These are phyloP conservation scores for Heterobasidion occidentale DNA, from an alignment of 1,284 basidiomycete species.

Conservation along the genomic window DNA sequence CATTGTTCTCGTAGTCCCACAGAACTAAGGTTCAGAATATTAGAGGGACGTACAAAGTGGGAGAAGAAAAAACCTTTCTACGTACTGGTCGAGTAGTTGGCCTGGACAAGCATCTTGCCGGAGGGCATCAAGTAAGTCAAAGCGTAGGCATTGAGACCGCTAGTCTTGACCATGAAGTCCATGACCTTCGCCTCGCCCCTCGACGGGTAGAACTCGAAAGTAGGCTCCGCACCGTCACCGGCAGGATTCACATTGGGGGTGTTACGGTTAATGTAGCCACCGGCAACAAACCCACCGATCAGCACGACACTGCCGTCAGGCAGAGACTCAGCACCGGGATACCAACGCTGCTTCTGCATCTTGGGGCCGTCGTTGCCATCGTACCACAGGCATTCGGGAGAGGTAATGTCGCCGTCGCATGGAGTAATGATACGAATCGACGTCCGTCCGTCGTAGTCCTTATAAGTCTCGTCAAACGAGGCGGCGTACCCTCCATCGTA, in stretches of 20 bases:
- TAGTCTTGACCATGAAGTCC: constrained; percentile 74
- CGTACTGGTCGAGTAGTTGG: constrained; percentile 72
- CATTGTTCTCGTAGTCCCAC: constrained; percentile 54
- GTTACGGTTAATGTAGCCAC: constrained; percentile 86
- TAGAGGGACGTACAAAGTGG: neutral
- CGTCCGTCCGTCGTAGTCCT: constrained; percentile 59
- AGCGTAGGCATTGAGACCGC: constrained; percentile 87
- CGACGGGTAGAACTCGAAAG: constrained; percentile 81
- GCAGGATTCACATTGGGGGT: constrained; percentile 63
- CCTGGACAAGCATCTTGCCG: constrained; percentile 80
- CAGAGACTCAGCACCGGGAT: constrained; percentile 76
- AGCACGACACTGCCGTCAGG: constrained; percentile 63
- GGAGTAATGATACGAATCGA: constrained; percentile 73
- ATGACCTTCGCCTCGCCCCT: constrained; percentile 50
- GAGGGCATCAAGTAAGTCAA: constrained; percentile 82
- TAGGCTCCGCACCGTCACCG: constrained; percentile 61
- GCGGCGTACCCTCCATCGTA: constrained; percentile 33
- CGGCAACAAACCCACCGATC: constrained; percentile 78
- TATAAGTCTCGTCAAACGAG: constrained; percentile 49
- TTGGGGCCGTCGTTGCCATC: constrained; percentile 61
- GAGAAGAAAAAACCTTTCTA: constrained; percentile 9
- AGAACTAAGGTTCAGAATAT: constrained; percentile 33
- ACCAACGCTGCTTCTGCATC: constrained; percentile 82
- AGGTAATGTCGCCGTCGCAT: constrained; percentile 50
- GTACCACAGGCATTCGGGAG: constrained; percentile 64